Evolutionary conservation across 805 yeast genomes (phyloP).

Genomic region (Yarrowia yakushimensis): DNA sequence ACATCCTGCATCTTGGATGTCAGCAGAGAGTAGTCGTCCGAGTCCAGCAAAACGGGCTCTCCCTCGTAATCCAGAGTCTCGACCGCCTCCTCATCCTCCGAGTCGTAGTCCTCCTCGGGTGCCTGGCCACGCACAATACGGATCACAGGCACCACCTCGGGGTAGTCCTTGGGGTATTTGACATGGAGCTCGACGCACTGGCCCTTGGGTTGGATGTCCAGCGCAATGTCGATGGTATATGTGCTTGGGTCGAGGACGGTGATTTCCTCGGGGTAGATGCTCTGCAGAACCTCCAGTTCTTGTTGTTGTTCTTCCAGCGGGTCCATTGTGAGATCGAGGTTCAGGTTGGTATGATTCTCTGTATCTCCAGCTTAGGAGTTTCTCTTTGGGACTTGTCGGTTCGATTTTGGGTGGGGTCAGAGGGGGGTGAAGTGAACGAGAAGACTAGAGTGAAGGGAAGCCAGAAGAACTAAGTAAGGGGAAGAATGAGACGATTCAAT

Average conservation of each 20-base stretch:
- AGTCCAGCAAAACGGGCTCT: slow-evolving; percentile 43
- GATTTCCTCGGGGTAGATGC: slow-evolving; percentile 92
- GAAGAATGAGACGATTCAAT: too few relatives aligned
- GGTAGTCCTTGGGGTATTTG: slow-evolving; percentile 72
- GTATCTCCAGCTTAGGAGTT: slow-evolving; percentile 8
- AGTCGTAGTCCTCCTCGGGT: slow-evolving; percentile 44
- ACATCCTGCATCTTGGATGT: slow-evolving; percentile 32
- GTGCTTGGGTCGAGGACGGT: slow-evolving; percentile 37
- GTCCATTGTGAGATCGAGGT: slow-evolving; percentile 49
- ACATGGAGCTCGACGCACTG: slow-evolving; percentile 52
- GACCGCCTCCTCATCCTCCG: slow-evolving; percentile 46
- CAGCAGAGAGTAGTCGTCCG: slow-evolving; percentile 36
- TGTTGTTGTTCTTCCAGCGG: slow-evolving; percentile 79
- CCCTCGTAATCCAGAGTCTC: slow-evolving; percentile 46
- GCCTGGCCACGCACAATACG: slow-evolving; percentile 41
- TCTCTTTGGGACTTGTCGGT: not conserved
- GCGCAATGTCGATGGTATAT: slow-evolving; percentile 54
- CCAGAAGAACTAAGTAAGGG: too few relatives aligned
- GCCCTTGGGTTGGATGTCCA: slow-evolving; percentile 69
- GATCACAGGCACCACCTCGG: slow-evolving; percentile 70
- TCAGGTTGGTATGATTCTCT: not conserved
- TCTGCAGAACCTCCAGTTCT: slow-evolving; percentile 83
- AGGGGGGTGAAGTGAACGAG: not conserved
- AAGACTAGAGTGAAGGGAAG: too few relatives aligned
- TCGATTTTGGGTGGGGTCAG: not conserved